phyloP scores from a whole-genome alignment of 1,284 basidiomycete genomes.

The Rhodotorula mucilaginosa region DNA sequence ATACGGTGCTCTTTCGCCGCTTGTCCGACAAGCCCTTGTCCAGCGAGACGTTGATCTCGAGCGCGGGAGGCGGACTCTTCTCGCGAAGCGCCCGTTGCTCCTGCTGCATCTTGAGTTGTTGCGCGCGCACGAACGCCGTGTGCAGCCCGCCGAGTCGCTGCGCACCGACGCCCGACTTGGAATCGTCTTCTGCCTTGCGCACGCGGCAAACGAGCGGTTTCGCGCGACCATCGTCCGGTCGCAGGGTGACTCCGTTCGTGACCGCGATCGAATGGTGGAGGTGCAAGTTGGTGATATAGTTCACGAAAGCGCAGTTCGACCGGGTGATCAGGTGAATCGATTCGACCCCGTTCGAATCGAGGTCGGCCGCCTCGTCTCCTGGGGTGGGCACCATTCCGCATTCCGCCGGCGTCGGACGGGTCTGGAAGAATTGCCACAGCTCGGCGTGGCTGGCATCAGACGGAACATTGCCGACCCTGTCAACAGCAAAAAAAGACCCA shows the following conservation, averaged over 20 bases:
- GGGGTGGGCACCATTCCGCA: conserved; percentile 15
- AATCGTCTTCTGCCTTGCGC: conserved; percentile 77
- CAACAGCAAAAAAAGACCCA: no score
- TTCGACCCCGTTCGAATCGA: conserved; percentile 61
- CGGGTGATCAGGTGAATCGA: conserved; percentile 90
- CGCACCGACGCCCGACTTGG: conserved; percentile 83
- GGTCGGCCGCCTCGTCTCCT: conserved; percentile 24
- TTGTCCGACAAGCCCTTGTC: neutral
- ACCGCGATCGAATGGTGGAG: conserved; percentile 38
- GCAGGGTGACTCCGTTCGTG: conserved; percentile 27
- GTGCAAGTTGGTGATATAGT: conserved; percentile 36
- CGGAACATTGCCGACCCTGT: conserved; percentile 80
- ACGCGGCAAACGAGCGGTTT: conserved; percentile 50
- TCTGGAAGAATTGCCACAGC: conserved; percentile 79
- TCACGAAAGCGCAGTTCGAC: conserved; percentile 64
- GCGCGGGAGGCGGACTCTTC: neutral
- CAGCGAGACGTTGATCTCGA: conserved; percentile 2
- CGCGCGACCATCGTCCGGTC: conserved; percentile 29
- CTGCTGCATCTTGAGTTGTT: conserved; percentile 50
- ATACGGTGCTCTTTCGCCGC: conserved; percentile 17
- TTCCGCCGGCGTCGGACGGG: conserved; percentile 43
- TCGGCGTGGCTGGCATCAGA: conserved; percentile 79
- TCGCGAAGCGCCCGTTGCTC: conserved; percentile 3
- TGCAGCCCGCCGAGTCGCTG: conserved; percentile 87
- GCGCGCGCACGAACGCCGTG: conserved; percentile 65